Percentiles rank a stretch among this genome's conserved stretches.
Evolutionary conservation across 345 rosid species (phyloP).

Genomic region (Trapa bicornis): DNA sequence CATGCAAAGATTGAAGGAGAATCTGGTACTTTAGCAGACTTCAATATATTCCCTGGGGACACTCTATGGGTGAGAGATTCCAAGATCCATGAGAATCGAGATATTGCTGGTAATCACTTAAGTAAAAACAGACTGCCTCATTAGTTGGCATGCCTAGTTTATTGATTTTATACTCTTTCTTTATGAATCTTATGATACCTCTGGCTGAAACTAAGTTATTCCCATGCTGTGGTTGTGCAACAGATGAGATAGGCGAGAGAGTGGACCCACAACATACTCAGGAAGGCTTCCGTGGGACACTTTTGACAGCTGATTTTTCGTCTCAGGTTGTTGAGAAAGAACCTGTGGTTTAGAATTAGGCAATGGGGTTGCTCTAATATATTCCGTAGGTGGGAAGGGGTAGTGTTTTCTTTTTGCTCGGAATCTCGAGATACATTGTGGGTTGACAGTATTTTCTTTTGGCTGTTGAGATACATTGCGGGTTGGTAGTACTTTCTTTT

Average conservation of each 20-base stretch:
- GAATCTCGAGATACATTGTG: neutral
- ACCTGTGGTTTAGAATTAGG: neutral
- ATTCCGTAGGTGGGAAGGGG: neutral
- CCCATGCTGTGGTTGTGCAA: neutral
- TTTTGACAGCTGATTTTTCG: constrained; percentile 57
- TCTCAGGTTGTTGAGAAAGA: constrained; percentile 32
- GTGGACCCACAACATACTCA: constrained; percentile 43
- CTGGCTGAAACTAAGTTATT: neutral
- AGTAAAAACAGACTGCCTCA: neutral
- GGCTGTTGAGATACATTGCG: neutral
- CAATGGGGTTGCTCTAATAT: neutral
- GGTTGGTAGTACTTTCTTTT: too few species aligned
- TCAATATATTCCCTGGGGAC: constrained; percentile 90
- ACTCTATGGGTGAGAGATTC: constrained; percentile 96
- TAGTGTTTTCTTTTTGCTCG: neutral
- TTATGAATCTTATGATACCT: neutral
- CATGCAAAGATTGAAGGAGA: constrained; percentile 63
- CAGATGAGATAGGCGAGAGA: constrained; percentile 80
- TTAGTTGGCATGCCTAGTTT: neutral
- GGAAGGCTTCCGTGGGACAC: constrained; percentile 87
- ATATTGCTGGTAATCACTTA: constrained; percentile 70
- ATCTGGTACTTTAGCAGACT: constrained; percentile 88
- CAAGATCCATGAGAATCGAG: constrained; percentile 86
- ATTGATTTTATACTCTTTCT: neutral
- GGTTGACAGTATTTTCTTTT: too few species aligned